Percentiles rank a stretch among this genome's conserved stretches.
Conservation (phyloP, 495 filamentous ascomycete species). For the Aspergillus indologenus region DNA sequence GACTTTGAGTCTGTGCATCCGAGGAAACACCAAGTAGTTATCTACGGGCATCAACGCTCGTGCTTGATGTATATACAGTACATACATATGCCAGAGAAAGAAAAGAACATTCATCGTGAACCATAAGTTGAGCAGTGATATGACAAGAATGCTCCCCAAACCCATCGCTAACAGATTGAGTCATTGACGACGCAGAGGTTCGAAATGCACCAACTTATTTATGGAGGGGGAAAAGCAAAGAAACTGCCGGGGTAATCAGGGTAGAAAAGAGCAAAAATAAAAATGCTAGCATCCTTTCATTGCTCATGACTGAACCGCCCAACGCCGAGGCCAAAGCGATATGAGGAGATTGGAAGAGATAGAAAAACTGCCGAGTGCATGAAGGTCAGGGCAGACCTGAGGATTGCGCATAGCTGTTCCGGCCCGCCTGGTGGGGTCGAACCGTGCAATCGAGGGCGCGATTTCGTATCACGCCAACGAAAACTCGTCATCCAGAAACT, state of each 20-base stretch:
- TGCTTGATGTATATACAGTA: constrained; percentile 7
- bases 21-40: not conserved
- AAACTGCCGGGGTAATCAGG: not conserved
- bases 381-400: not conserved
- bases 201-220: not conserved
- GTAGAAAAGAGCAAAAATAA: constrained; percentile 9
- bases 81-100: constrained; percentile 9
- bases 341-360: constrained; percentile 3
- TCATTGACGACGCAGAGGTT: not conserved
- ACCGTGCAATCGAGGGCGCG: not conserved
- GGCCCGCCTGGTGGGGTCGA: not conserved
- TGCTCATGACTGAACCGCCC: constrained; percentile 18
- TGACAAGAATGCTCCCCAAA: not conserved
- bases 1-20: not conserved
- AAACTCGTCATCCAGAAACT: constrained; percentile 13
- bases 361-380: not conserved
- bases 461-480: not conserved
- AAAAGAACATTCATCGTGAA: constrained; percentile 5
- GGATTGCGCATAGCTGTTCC: not conserved
- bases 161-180: not conserved
- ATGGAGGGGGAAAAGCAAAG: not conserved
- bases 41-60: not conserved
- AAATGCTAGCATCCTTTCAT: constrained; percentile 22
- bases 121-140: not conserved
- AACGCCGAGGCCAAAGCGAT: constrained; percentile 12